Conservation (phyloP, 768 basidiomycete species). For the Collybia nuda region DNA sequence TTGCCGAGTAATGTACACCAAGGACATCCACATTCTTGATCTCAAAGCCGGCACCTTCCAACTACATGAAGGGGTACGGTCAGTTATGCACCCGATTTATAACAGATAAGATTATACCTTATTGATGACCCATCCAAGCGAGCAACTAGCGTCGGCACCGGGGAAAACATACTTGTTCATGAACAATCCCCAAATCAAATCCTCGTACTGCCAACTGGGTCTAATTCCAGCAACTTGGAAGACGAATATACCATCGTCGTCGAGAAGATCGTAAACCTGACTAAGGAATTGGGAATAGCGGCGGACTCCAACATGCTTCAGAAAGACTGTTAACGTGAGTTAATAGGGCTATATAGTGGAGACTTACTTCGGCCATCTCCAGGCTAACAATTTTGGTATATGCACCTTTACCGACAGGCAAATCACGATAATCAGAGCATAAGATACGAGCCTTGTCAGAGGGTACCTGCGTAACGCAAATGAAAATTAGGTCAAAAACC, state of each 20-base stretch:
- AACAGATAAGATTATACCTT: slow-evolving; percentile 28
- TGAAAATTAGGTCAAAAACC: not conserved
- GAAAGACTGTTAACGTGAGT: not conserved
- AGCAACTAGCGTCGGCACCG: slow-evolving; percentile 94
- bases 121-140: slow-evolving; percentile 91
- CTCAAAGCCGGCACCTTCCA: slow-evolving; percentile 93
- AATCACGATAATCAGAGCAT: slow-evolving; percentile 91
- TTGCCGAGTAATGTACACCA: slow-evolving; percentile 96
- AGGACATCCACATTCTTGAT: slow-evolving; percentile 96
- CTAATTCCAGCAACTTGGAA: slow-evolving; percentile 97
- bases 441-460: slow-evolving; percentile 83
- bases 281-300: slow-evolving; percentile 86
- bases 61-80: slow-evolving; percentile 35
- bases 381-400: slow-evolving; percentile 95
- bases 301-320: slow-evolving; percentile 90
- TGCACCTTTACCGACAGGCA: slow-evolving; percentile 69
- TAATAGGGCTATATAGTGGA: not conserved
- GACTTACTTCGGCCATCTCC: slow-evolving; percentile 92
- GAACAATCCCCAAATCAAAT: slow-evolving; percentile 95
- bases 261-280: slow-evolving; percentile 90
- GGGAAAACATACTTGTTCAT: slow-evolving; percentile 99
- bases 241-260: slow-evolving; percentile 93
- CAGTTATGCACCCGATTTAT: not conserved
- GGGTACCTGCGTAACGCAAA: slow-evolving; percentile 29
- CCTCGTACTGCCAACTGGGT: slow-evolving; percentile 97